Percentiles rank a stretch among this genome's conserved stretches.
These are phyloP conservation scores for Barnettozyma vustinii DNA, from an alignment of 805 yeast species.

Conservation along the genomic window DNA sequence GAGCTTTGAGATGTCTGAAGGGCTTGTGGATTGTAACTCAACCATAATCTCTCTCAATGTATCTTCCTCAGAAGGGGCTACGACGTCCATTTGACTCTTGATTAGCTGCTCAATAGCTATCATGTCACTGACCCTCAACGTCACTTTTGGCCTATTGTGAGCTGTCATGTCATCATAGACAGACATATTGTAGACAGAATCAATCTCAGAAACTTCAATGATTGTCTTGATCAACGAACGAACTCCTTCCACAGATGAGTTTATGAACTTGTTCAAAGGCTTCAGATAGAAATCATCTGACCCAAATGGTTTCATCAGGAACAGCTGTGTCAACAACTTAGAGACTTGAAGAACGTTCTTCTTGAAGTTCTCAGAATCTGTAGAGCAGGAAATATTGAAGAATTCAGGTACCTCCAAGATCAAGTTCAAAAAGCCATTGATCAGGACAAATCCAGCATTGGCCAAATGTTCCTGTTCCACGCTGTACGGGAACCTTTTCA, in stretches of 20 bases:
- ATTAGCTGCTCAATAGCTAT: slow-evolving; percentile 39
- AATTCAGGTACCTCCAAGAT: slow-evolving; percentile 49
- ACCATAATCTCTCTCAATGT: slow-evolving; percentile 41
- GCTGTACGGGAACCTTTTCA: slow-evolving; percentile 50
- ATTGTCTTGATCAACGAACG: slow-evolving; percentile 40
- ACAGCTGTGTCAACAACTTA: slow-evolving; percentile 58
- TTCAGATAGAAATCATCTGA: slow-evolving; percentile 60
- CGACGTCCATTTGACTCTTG: slow-evolving; percentile 34
- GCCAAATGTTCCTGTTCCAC: slow-evolving; percentile 55
- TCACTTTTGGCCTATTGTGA: slow-evolving; percentile 43
- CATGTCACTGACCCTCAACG: slow-evolving; percentile 42
- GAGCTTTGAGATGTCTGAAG: slow-evolving; percentile 42
- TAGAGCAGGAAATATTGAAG: slow-evolving; percentile 42
- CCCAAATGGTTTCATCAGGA: slow-evolving; percentile 63
- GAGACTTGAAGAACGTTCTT: slow-evolving; percentile 54
- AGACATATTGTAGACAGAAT: slow-evolving; percentile 52
- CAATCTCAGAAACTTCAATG: slow-evolving; percentile 52
- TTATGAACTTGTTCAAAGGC: slow-evolving; percentile 72
- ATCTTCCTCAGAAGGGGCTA: slow-evolving; percentile 49
- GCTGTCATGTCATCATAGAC: slow-evolving; percentile 66
- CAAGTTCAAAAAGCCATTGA: slow-evolving; percentile 45
- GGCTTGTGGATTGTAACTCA: slow-evolving; percentile 37
- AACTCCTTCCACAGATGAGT: slow-evolving; percentile 42
- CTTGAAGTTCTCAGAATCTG: slow-evolving; percentile 14
- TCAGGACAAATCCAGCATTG: slow-evolving; percentile 61